These are phyloP conservation scores for Boletus austroedulis DNA, from an alignment of 1,284 basidiomycete species.

Conservation along the genomic window DNA sequence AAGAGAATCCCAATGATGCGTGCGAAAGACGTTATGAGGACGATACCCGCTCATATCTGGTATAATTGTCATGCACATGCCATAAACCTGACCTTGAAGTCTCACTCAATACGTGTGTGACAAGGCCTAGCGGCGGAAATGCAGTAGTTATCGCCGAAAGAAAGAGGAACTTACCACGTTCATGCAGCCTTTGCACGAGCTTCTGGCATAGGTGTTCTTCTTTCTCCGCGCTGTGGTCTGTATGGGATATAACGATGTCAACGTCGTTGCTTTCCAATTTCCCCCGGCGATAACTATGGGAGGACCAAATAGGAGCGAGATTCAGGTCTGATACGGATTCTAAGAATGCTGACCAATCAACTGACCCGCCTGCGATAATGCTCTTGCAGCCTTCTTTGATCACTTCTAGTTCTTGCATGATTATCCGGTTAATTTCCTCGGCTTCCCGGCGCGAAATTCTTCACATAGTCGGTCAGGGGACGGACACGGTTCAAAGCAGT, in stretches of 20 bases:
- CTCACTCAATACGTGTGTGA: constrained; percentile 70
- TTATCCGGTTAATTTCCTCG: constrained; percentile 57
- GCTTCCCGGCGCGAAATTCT: constrained; percentile 68
- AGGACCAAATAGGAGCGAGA: neutral
- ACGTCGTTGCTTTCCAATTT: constrained; percentile 73
- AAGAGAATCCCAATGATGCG: constrained; percentile 59
- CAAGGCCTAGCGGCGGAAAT: constrained; percentile 43
- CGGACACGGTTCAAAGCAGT: neutral
- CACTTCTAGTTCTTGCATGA: constrained; percentile 55
- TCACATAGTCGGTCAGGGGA: neutral
- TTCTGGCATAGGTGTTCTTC: constrained; percentile 50
- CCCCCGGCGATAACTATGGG: constrained; percentile 67
- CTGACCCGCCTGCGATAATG: constrained; percentile 71
- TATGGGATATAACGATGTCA: constrained; percentile 76
- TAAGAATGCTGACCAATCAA: constrained; percentile 5
- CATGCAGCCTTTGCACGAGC: constrained; percentile 52
- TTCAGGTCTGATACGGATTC: constrained; percentile 1
- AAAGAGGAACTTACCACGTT: constrained; percentile 43
- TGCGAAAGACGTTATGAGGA: constrained; percentile 50
- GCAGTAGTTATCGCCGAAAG: neutral
- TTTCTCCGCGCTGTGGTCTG: constrained; percentile 43
- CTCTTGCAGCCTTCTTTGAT: constrained; percentile 60
- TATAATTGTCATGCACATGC: constrained; percentile 12
- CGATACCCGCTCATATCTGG: constrained; percentile 58
- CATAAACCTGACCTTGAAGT: constrained; percentile 4